These are phyloP conservation scores for Byssoonygena ceratinophila DNA, from an alignment of 2,329 filamentous ascomycete species.

Conservation along the genomic window DNA sequence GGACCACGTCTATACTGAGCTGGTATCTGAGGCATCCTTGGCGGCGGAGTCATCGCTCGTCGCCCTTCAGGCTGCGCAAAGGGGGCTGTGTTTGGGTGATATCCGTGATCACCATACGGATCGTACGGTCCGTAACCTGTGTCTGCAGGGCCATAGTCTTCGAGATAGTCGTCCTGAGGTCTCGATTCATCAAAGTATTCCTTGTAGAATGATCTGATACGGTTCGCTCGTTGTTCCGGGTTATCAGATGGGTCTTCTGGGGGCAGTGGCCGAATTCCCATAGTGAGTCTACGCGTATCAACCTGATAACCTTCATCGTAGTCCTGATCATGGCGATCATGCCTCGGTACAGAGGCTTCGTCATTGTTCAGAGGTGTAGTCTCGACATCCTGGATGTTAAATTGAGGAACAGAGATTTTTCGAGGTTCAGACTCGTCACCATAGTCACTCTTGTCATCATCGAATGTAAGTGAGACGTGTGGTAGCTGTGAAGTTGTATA, in stretches of 20 bases:
- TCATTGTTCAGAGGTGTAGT: background rate
- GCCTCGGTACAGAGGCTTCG: constrained; percentile 13
- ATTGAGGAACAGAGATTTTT: constrained; percentile 34
- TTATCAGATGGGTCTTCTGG: constrained; percentile 80
- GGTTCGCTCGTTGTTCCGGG: constrained; percentile 85
- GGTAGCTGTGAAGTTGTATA: constrained; percentile 22
- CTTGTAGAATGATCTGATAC: constrained; percentile 98
- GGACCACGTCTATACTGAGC: constrained; percentile 19
- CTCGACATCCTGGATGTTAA: constrained; percentile 21
- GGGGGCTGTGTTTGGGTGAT: constrained; percentile 40
- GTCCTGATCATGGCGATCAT: constrained; percentile 20
- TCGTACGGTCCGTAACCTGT: constrained; percentile 54
- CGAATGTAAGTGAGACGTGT: constrained; percentile 33
- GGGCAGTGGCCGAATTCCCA: constrained; percentile 70
- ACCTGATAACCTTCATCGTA: constrained; percentile 21
- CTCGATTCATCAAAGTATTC: constrained; percentile 93
- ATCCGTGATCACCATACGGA: constrained; percentile 20
- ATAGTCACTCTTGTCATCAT: constrained; percentile 45
- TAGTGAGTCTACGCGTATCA: constrained; percentile 44
- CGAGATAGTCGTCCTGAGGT: constrained; percentile 51
- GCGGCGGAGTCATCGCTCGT: constrained; percentile 92
- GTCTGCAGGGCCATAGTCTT: constrained; percentile 64
- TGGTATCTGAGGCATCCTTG: constrained; percentile 52
- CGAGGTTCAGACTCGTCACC: constrained; percentile 43
- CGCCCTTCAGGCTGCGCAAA: constrained; percentile 77